These are phyloP conservation scores for Taphrina pruni DNA, from an alignment of 1,139 yeast genomes.

Conservation along the genomic window DNA sequence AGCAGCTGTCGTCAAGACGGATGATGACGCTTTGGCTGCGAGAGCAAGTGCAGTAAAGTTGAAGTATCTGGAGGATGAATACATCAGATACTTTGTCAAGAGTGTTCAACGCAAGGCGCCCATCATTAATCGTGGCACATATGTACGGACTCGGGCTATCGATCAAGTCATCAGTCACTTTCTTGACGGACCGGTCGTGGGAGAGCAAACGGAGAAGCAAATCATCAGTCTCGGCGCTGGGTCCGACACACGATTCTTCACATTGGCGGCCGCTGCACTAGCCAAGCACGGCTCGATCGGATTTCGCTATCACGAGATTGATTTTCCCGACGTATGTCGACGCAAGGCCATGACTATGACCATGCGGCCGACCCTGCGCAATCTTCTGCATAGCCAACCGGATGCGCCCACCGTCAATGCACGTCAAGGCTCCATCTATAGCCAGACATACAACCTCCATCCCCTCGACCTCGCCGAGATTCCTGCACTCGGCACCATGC, in stretches of 20 bases:
- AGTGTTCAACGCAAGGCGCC: constrained; percentile 60
- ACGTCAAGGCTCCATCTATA: constrained; percentile 26
- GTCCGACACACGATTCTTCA: constrained; percentile 82
- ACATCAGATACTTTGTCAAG: constrained; percentile 54
- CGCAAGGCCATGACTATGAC: constrained; percentile 65
- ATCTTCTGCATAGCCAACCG: constrained; percentile 11
- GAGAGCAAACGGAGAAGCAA: constrained; percentile 55
- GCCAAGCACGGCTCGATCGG: constrained; percentile 27
- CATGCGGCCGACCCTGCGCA: constrained; percentile 37
- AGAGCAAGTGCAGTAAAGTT: constrained; percentile 56
- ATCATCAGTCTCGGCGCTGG: constrained; percentile 93
- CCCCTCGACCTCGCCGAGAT: constrained; percentile 28
- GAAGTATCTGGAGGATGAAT: constrained; percentile 64
- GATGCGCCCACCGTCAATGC: constrained; percentile 18
- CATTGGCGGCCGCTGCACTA: constrained; percentile 52
- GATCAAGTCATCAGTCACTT: constrained; percentile 63
- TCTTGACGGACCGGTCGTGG: constrained; percentile 48
- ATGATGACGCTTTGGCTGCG: constrained; percentile 38
- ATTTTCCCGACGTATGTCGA: constrained; percentile 67
- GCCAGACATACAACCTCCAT: constrained; percentile 26
- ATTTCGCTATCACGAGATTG: constrained; percentile 71
- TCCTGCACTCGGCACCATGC: background rate
- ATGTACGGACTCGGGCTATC: constrained; percentile 70
- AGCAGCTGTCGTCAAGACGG: constrained; percentile 31
- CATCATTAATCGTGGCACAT: constrained; percentile 77